These are phyloP conservation scores for Annulohypoxylon moriforme DNA, from an alignment of 495 filamentous ascomycete genomes.

Conservation along the genomic window DNA sequence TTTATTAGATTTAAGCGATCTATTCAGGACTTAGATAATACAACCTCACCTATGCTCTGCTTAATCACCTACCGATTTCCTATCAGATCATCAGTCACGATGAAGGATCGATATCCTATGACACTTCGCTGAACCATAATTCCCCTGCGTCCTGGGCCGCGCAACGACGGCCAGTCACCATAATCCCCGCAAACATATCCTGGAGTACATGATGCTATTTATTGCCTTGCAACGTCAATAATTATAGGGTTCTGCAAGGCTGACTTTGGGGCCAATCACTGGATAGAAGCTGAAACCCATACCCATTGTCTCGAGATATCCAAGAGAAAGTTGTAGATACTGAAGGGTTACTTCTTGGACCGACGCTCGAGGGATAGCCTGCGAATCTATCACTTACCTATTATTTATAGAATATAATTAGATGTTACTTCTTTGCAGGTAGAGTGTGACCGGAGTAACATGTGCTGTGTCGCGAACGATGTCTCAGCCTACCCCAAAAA, in stretches of 20 bases:
- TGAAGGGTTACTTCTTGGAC: not conserved
- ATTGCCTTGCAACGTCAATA: not conserved
- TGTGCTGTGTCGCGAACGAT: not conserved
- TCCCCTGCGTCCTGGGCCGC: not conserved
- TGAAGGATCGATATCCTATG: conserved; percentile 12
- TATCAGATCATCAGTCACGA: conserved; percentile 10
- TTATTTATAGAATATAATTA: not conserved
- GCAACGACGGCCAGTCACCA: not conserved
- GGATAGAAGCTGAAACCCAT: not conserved
- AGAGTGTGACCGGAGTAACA: not conserved
- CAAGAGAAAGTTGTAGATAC: not conserved
- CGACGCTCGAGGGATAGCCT: too few species aligned
- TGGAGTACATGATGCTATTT: not conserved
- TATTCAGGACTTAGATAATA: conserved; percentile 14
- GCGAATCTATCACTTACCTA: too few species aligned
- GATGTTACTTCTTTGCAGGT: too few species aligned
- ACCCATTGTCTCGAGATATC: not conserved
- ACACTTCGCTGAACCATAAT: conserved; percentile 4
- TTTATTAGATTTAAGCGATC: conserved; percentile 1
- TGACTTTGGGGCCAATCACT: not conserved
- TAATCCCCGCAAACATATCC: not conserved
- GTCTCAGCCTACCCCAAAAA: not conserved
- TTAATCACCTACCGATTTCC: not conserved
- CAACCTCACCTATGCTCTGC: not conserved
- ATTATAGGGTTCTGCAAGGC: not conserved